phyloP scores from a whole-genome alignment of 148 eudicot genomes.

The Fagopyrum esculentum region DNA sequence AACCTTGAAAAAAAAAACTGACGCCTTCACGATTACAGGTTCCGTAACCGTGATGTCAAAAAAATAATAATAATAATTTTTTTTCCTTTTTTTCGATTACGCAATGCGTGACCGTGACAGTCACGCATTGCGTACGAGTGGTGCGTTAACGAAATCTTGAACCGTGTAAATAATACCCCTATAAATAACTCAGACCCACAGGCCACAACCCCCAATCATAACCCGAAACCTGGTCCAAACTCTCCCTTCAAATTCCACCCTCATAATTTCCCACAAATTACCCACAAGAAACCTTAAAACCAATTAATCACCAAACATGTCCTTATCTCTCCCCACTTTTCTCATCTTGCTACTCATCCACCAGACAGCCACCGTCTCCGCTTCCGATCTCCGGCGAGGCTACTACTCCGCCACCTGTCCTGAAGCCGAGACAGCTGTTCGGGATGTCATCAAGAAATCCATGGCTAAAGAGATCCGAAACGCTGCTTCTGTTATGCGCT shows the following conservation, averaged over 20 bases:
- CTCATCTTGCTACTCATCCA: slow-evolving; percentile 27
- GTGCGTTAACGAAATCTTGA: too few relatives aligned
- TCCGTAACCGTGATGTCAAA: too few relatives aligned
- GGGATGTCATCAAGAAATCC: slow-evolving; percentile 40
- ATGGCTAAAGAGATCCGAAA: slow-evolving; percentile 62
- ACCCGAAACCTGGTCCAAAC: background rate
- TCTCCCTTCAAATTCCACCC: background rate
- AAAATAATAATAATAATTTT: too few relatives aligned
- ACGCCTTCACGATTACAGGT: too few relatives aligned
- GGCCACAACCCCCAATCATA: slow-evolving; percentile 4
- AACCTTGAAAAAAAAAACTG: too few relatives aligned
- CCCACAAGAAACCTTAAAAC: background rate
- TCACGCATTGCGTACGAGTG: too few relatives aligned
- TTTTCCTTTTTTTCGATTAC: too few relatives aligned
- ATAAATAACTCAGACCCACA: background rate
- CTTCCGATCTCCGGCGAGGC: slow-evolving; percentile 34
- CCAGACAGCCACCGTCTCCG: slow-evolving; percentile 13
- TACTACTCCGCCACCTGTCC: slow-evolving; percentile 64
- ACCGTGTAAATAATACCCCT: too few relatives aligned
- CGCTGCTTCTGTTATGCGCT: slow-evolving; percentile 86
- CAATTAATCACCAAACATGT: slow-evolving; percentile 21
- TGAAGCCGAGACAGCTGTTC: slow-evolving; percentile 48
- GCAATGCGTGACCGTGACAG: too few relatives aligned
- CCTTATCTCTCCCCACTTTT: slow-evolving; percentile 12
- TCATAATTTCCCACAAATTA: background rate